phyloP scores from a whole-genome alignment of 176 grass and related monocot species.

The Hordeum vulgare region DNA sequence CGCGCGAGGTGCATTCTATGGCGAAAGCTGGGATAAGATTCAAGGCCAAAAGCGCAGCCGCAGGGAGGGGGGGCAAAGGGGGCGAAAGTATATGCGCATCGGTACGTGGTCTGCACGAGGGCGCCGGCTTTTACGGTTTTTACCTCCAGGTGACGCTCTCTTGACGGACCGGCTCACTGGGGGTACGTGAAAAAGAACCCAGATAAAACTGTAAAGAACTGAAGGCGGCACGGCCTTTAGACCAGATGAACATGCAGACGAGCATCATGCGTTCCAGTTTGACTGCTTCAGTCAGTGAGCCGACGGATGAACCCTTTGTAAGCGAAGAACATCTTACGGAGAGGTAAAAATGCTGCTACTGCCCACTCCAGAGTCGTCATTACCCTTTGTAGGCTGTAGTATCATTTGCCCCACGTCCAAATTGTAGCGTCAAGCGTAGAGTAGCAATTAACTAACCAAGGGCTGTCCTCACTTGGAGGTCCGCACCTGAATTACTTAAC shows the following conservation, averaged over 20 bases:
- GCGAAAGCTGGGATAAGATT: constrained; percentile 42
- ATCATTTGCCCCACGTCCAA: neutral
- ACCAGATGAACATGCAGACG: neutral
- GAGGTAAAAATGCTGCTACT: neutral
- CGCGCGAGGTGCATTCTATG: constrained; percentile 11
- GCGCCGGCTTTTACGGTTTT: neutral
- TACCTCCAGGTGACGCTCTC: neutral
- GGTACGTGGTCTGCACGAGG: constrained; percentile 36
- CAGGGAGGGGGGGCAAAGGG: constrained; percentile 4
- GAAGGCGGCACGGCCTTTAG: neutral
- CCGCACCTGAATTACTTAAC: neutral
- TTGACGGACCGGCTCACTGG: constrained; percentile 22
- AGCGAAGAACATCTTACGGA: neutral
- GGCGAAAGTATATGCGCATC: constrained; percentile 38
- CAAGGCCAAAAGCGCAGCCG: constrained; percentile 18
- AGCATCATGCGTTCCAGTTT: constrained; percentile 4
- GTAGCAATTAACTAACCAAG: neutral
- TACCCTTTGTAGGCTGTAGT: neutral
- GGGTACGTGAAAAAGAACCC: constrained; percentile 8
- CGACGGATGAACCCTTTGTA: neutral
- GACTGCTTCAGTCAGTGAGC: constrained; percentile 1
- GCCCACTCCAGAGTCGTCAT: no score
- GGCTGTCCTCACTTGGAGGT: constrained; percentile 10
- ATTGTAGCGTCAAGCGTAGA: neutral
- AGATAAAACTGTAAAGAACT: neutral